Percentiles rank a stretch among this genome's conserved stretches.
These are phyloP conservation scores for Fomes fomentarius DNA, from an alignment of 1,284 basidiomycete species.

Conservation along the genomic window DNA sequence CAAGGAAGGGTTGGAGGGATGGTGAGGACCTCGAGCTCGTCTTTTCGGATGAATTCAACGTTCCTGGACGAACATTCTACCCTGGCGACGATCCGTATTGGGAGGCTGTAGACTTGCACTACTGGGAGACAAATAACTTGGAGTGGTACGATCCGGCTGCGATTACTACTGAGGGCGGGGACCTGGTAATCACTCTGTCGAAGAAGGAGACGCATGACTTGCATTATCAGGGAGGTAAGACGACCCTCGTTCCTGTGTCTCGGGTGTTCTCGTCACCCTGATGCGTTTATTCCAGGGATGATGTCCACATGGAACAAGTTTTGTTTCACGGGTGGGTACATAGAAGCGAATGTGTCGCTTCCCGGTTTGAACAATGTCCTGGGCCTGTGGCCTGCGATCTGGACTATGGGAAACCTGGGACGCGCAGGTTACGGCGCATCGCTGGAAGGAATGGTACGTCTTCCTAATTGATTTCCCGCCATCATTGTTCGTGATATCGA, in stretches of 20 bases:
- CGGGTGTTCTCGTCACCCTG: neutral
- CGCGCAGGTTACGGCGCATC: conserved; percentile 67
- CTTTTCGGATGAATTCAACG: conserved; percentile 73
- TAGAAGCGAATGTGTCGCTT: conserved; percentile 40
- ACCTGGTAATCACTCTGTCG: conserved; percentile 59
- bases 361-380: conserved; percentile 42
- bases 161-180: conserved; percentile 66
- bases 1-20: conserved; percentile 41
- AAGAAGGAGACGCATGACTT: conserved; percentile 56
- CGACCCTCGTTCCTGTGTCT: conserved; percentile 22
- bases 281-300: conserved; percentile 31
- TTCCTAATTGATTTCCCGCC: neutral
- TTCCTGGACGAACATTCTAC: conserved; percentile 59
- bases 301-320: conserved; percentile 57
- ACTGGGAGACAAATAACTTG: conserved; percentile 59
- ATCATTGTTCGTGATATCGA: neutral
- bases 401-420: conserved; percentile 70
- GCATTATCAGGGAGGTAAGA: conserved; percentile 50
- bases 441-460: conserved; percentile 58
- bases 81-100: conserved; percentile 62
- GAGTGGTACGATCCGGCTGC: conserved; percentile 69
- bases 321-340: conserved; percentile 63
- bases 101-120: conserved; percentile 74
- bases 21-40: conserved; percentile 53
- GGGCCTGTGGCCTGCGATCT: conserved; percentile 60